Evolutionary conservation across 1,284 basidiomycete species (phyloP).

Genomic region (Polyporus tsugae): DNA sequence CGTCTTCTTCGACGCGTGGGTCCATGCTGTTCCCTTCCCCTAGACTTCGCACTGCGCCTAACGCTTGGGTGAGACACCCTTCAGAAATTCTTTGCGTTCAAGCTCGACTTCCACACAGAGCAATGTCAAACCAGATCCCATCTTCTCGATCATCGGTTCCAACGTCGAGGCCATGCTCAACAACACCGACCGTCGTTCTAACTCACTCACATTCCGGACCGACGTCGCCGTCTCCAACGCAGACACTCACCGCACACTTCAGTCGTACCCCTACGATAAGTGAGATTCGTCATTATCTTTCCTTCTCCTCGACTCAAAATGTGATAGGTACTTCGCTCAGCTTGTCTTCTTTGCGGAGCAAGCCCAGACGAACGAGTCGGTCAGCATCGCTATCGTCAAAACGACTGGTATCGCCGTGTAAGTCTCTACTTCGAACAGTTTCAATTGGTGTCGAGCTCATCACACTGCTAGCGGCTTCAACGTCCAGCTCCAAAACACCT

Average conservation of each 20-base stretch:
- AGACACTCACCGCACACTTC: constrained; percentile 29
- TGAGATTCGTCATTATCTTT: constrained; percentile 6
- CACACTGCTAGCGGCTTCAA: constrained; percentile 32
- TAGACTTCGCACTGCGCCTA: no score
- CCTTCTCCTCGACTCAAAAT: not conserved
- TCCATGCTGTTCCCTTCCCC: not conserved
- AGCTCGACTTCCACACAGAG: constrained; percentile 6
- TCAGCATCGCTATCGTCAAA: constrained; percentile 24
- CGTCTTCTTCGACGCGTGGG: constrained; percentile 36
- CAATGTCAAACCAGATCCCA: constrained; percentile 30
- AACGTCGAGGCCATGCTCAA: constrained; percentile 27
- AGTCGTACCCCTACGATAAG: constrained; percentile 38
- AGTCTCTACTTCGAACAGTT: not conserved
- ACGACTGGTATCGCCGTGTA: constrained; percentile 33
- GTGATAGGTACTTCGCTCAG: constrained; percentile 11
- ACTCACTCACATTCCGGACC: constrained; percentile 34
- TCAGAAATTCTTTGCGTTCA: no score
- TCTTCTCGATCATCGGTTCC: constrained; percentile 31
- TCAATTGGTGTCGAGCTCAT: not conserved
- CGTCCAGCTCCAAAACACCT: constrained; percentile 26
- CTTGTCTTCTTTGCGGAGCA: constrained; percentile 30
- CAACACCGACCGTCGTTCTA: constrained; percentile 26
- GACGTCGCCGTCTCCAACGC: constrained; percentile 32
- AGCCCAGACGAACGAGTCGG: constrained; percentile 24
- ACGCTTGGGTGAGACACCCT: no score